Evolutionary conservation across 1,284 basidiomycete species (phyloP), one percentile per base, ranked within the genome.

Genomic region (Pseudozyma hubeiensis): DNA sequence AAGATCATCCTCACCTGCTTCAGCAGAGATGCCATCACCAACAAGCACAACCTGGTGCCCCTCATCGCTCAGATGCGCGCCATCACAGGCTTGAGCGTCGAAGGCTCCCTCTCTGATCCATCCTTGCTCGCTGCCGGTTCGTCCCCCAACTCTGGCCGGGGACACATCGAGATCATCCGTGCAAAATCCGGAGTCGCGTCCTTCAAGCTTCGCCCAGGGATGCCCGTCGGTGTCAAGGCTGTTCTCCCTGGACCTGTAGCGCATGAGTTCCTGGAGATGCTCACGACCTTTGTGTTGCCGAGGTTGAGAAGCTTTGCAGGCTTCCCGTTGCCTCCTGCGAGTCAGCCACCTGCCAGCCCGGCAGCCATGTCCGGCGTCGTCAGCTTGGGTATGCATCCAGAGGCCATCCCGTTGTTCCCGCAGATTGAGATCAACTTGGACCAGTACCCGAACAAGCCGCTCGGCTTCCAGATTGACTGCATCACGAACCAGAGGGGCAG

Each of bases 211-310:
- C 88, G 96, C 33, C 89, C 90, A 0, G 92, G 92, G 29, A 86
- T 93, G 76, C 93, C 96, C 0, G 87, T 92, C 33, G 93, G 93
- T 60, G 93, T 90, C 72, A 94, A 94, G 86, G 94, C 97, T 68
- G 92, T 93, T 79, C 86, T 99, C 75, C 90, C 90, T 79, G 95
- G 94, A 9, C 90, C 92, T 52, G 89, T 91, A 70, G 97, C 97
- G 91, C 97, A 93, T 87, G 91, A 94, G 79, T 97, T 99, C 85
- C 87, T 99, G 64, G 90, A 91, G 68, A 90, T 90, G 7, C 89
- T 99, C 75, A 90, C 91, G 78, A 94, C 97, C 79, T 98, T 98
- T 84, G 96, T 99, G 53, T 87, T 98, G 24, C 97, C 96, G 3
- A 90, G 96, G 24, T 85, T 97, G 72, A 89, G 95, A 79, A 94